Evolutionary conservation across 176 grass and related monocot species (phyloP), one percentile per base, ranked within the genome.

Genomic region (Bothriochloa decipiens): DNA sequence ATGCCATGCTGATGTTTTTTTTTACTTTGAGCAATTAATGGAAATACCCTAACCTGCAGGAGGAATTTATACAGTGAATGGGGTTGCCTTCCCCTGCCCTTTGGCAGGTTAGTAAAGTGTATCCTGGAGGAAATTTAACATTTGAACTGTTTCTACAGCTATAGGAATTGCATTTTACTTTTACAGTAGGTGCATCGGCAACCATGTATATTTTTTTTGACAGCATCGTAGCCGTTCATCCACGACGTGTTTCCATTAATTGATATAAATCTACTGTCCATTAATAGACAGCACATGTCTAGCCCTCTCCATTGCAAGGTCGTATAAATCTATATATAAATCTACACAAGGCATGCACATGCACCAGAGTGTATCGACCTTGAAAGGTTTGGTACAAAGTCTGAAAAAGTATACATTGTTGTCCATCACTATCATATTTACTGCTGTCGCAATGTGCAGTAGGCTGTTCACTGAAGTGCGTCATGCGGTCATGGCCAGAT

Each of bases 21-120:
- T 12, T 68, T 41, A 41, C 11, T 25, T 69, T 55, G 73, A 17
- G 63, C 74, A 53, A 69, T 46, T 58, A 60, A 77, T 69, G 47
- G 73, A 58, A 33, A 68, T 32, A 29, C 47, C 35, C 75, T 57
- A 57, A 75, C 61, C 78, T 75, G 77, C 85, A 68, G 70, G 78
- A 33, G 45, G 60, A 81, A 81, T 43, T n/a, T 40, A 11, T 74
- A n/a, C 29, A 9, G 0, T 14, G 40, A 29, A 49, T 67, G 29
- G 84, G 60, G 8, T 29, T 47, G 6, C 45, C 42, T 52, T 86
- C 42, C 42, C 76, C 63, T 26, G 15, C 36, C 14, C 53, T 57
- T 11, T 40, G 8, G 33, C 76, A 80, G 76, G 57, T 86, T 41
- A 74, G 57, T 66, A 29, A 29, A 62, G 25, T 17, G 8, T 58